Conservation (phyloP, 768 basidiomycete species). For the Hygrophorus russula region DNA sequence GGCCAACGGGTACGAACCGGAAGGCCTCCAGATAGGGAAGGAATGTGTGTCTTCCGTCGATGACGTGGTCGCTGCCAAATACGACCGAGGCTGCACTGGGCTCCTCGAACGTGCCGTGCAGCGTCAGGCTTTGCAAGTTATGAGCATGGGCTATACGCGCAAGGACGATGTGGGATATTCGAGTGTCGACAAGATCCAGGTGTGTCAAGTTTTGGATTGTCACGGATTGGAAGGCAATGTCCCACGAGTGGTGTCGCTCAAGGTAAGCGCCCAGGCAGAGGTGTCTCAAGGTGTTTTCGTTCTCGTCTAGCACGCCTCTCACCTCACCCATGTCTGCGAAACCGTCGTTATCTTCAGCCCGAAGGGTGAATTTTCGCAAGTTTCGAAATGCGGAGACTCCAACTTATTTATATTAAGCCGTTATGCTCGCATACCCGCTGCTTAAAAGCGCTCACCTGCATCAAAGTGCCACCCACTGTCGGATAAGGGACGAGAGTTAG, state of each 20-base stretch:
- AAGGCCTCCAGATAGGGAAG: slow-evolving; percentile 53
- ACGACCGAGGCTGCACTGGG: slow-evolving; percentile 45
- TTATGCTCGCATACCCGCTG: no score
- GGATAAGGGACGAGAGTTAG: background rate
- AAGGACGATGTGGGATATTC: slow-evolving; percentile 53
- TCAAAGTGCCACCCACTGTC: slow-evolving; percentile 64
- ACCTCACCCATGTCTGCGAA: slow-evolving; percentile 63
- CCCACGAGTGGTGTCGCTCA: slow-evolving; percentile 54
- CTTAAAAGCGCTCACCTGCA: slow-evolving; percentile 23
- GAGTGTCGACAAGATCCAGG: slow-evolving; percentile 59
- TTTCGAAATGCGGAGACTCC: slow-evolving; percentile 53
- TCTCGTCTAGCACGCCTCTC: slow-evolving; percentile 49
- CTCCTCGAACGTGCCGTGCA: slow-evolving; percentile 58
- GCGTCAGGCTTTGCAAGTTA: slow-evolving; percentile 47
- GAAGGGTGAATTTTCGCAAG: slow-evolving; percentile 53
- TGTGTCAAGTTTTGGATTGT: slow-evolving; percentile 59
- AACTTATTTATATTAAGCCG: no score
- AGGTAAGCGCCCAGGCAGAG: slow-evolving; percentile 64
- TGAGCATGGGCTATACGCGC: slow-evolving; percentile 53
- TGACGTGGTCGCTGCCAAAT: slow-evolving; percentile 50
- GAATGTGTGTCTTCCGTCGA: slow-evolving; percentile 46
- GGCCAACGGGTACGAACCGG: slow-evolving; percentile 53
- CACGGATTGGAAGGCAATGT: slow-evolving; percentile 48
- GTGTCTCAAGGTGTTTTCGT: slow-evolving; percentile 44
- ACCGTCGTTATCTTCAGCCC: slow-evolving; percentile 63